phyloP scores from a whole-genome alignment of 2,329 filamentous ascomycete species.

The Colletotrichum neosansevieriae region DNA sequence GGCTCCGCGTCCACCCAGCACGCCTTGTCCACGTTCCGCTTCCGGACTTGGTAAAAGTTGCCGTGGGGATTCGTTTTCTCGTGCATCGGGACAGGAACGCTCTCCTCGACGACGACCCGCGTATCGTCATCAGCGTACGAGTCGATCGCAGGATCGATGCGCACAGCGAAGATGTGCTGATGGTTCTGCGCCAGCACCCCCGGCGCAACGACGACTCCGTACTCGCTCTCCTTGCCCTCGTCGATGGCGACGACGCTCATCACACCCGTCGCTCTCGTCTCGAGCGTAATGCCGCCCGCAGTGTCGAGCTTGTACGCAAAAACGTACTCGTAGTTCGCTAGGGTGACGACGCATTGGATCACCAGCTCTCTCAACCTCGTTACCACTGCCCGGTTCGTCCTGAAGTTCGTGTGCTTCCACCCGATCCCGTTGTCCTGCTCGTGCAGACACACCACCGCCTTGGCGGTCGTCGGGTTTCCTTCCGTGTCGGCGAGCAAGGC shows the following conservation, averaged over 20 bases:
- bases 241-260: slow-evolving; percentile 72
- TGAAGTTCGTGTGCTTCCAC: slow-evolving; percentile 79
- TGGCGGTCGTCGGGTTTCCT: slow-evolving; percentile 64
- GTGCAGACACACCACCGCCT: slow-evolving; percentile 75
- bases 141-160: slow-evolving; percentile 75
- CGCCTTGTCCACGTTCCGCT: slow-evolving; percentile 59
- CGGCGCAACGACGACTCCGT: slow-evolving; percentile 72
- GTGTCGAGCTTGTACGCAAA: slow-evolving; percentile 69
- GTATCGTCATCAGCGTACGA: slow-evolving; percentile 59
- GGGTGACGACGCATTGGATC: slow-evolving; percentile 76
- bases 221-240: slow-evolving; percentile 60
- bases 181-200: slow-evolving; percentile 77
- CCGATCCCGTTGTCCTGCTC: slow-evolving; percentile 78
- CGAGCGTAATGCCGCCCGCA: slow-evolving; percentile 70
- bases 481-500: slow-evolving; percentile 64
- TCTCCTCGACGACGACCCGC: slow-evolving; percentile 59
- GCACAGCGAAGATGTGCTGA: slow-evolving; percentile 75
- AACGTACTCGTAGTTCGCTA: slow-evolving; percentile 77
- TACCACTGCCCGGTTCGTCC: slow-evolving; percentile 72
- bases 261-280: slow-evolving; percentile 75
- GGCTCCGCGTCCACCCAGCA: slow-evolving; percentile 66
- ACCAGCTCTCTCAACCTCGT: slow-evolving; percentile 72
- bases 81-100: slow-evolving; percentile 53
- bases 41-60: slow-evolving; percentile 69
- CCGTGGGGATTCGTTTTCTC: slow-evolving; percentile 70